Evolutionary conservation across 345 rosid species (phyloP).

Genomic region (Pugionium dolabratum): DNA sequence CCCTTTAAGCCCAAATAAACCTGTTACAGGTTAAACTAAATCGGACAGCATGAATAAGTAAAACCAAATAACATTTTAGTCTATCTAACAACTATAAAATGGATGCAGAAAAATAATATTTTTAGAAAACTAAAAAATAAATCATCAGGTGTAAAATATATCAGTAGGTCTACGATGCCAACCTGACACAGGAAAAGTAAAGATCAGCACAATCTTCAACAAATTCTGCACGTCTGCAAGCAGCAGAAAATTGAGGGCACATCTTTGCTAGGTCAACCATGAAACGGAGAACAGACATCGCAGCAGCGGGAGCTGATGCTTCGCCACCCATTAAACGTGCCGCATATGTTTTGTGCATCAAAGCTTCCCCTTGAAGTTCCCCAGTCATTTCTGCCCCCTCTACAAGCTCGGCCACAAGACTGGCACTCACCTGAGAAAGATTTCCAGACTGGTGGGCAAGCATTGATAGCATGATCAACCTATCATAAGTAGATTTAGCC

Average conservation of each 20-base stretch:
- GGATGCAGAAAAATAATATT: conserved; percentile 7
- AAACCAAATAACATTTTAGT: conserved; percentile 14
- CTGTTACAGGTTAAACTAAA: conserved; percentile 20
- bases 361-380: conserved; percentile 99
- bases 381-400: conserved; percentile 93
- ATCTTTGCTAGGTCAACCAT: conserved; percentile 99
- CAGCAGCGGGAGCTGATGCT: conserved; percentile 99
- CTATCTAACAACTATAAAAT: conserved; percentile 6
- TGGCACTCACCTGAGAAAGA: conserved; percentile 84
- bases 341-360: conserved; percentile 99
- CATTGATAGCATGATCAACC: conserved; percentile 82
- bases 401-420: conserved; percentile 91
- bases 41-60: conserved; percentile 10
- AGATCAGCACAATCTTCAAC: conserved; percentile 92
- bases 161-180: conserved; percentile 41
- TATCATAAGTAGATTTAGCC: conserved; percentile 95
- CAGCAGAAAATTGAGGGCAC: conserved; percentile 92
- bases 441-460: conserved; percentile 89
- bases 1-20: conserved; percentile 24
- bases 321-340: conserved; percentile 99
- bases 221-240: conserved; percentile 88
- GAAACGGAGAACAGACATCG: conserved; percentile 91
- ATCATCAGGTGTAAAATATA: conserved; percentile 25
- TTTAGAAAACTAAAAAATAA: conserved; percentile 5
- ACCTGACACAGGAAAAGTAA: conserved; percentile 97